Percentiles rank a stretch among this genome's conserved stretches.
Conservation (phyloP, 768 basidiomycete species). For the Collybiopsis confluens region DNA sequence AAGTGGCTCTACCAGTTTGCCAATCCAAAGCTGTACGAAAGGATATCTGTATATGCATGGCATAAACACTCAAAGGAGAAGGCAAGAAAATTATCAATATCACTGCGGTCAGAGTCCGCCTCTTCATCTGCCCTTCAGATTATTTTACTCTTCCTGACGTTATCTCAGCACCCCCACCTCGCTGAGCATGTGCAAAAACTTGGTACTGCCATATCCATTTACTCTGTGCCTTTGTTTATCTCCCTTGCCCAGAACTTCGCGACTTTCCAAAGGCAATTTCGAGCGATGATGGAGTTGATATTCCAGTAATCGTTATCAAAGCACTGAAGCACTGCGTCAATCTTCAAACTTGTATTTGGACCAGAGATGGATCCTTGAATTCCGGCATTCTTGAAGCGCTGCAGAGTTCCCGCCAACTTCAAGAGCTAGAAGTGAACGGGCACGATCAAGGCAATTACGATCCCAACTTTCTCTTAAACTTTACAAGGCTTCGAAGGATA, state of each 20-base stretch:
- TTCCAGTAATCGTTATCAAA: slow-evolving; percentile 35
- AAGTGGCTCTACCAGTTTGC: slow-evolving; percentile 50
- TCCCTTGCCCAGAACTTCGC: slow-evolving; percentile 51
- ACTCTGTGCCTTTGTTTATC: background rate
- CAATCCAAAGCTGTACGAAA: slow-evolving; percentile 48
- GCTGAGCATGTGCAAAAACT: slow-evolving; percentile 54
- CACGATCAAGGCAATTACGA: slow-evolving; percentile 50
- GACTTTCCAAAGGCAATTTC: slow-evolving; percentile 61
- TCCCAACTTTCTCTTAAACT: slow-evolving; percentile 42
- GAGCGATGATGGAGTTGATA: slow-evolving; percentile 23
- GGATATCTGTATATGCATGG: slow-evolving; percentile 66
- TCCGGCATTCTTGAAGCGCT: slow-evolving; percentile 56
- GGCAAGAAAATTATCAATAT: slow-evolving; percentile 28
- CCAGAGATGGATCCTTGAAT: slow-evolving; percentile 70
- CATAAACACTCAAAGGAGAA: slow-evolving; percentile 59
- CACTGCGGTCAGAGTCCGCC: background rate
- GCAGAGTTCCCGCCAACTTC: slow-evolving; percentile 31
- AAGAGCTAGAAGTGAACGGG: slow-evolving; percentile 71
- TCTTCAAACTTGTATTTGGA: slow-evolving; percentile 69
- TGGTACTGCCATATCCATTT: slow-evolving; percentile 34
- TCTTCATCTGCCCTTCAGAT: slow-evolving; percentile 37
- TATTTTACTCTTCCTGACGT: slow-evolving; percentile 54
- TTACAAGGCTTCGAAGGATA: slow-evolving; percentile 51
- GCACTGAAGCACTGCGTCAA: slow-evolving; percentile 61
- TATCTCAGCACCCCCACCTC: slow-evolving; percentile 49